Evolutionary conservation across 164 flowering plant genomes (phyloP).

Genomic region (Macadamia integrifolia): DNA sequence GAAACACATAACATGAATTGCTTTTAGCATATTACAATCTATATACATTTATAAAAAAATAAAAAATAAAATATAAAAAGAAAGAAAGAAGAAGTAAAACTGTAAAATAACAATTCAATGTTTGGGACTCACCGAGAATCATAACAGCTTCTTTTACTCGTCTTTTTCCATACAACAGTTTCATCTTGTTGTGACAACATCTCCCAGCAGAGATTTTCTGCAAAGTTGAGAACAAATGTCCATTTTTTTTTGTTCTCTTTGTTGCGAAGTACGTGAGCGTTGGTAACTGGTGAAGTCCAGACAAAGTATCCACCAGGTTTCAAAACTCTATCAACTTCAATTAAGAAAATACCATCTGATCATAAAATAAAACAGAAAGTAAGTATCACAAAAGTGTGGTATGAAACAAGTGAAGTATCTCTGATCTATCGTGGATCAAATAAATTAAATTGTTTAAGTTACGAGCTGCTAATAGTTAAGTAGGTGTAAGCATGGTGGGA

Average conservation of each 20-base stretch:
- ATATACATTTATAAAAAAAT: background rate
- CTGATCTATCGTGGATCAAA: background rate
- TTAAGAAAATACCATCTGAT: slow-evolving; percentile 74
- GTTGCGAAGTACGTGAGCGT: slow-evolving; percentile 45
- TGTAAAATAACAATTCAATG: slow-evolving; percentile 1
- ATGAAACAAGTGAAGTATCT: background rate
- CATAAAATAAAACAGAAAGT: slow-evolving; percentile 4
- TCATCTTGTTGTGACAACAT: slow-evolving; percentile 91
- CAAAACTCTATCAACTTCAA: slow-evolving; percentile 89
- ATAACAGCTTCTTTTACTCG: slow-evolving; percentile 63
- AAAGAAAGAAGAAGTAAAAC: background rate
- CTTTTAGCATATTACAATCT: background rate
- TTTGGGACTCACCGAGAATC: slow-evolving; percentile 47
- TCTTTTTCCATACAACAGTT: slow-evolving; percentile 94
- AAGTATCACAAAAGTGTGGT: background rate
- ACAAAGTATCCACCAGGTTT: slow-evolving; percentile 98
- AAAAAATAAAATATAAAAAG: background rate
- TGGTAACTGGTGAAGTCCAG: slow-evolving; percentile 89
- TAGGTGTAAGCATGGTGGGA: background rate
- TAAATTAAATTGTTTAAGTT: background rate
- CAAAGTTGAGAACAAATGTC: slow-evolving; percentile 52
- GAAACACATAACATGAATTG: background rate
- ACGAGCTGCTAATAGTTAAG: background rate
- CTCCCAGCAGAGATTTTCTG: slow-evolving; percentile 82
- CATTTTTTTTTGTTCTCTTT: slow-evolving; percentile 68